These are phyloP conservation scores for Auricularia auricula-judae DNA, from an alignment of 768 basidiomycete genomes.

Conservation along the genomic window DNA sequence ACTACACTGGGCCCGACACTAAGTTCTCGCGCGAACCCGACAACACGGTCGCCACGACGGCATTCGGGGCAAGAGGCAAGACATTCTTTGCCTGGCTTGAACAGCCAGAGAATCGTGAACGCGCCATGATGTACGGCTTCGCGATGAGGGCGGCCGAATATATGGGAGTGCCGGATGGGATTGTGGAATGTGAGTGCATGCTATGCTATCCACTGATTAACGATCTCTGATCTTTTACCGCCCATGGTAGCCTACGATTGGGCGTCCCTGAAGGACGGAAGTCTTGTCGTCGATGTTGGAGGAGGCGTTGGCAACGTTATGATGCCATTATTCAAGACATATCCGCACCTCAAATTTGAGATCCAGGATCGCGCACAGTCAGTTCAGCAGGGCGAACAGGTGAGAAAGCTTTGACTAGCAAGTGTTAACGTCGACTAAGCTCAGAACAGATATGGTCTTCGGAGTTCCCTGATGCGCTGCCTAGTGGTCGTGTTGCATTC, in stretches of 20 bases:
- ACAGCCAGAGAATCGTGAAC: slow-evolving; percentile 38
- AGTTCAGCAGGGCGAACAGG: slow-evolving; percentile 1
- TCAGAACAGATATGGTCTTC: slow-evolving; percentile 42
- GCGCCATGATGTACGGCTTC: slow-evolving; percentile 55
- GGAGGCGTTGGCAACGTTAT: slow-evolving; percentile 11
- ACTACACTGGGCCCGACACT: slow-evolving; percentile 14
- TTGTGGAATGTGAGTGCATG: neutral
- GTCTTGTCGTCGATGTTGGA: slow-evolving; percentile 9
- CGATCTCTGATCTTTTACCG: neutral
- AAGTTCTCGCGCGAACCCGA: neutral
- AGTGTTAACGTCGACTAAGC: no score
- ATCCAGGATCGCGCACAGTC: slow-evolving; percentile 8
- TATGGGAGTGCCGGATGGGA: slow-evolving; percentile 24
- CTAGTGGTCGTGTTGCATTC: slow-evolving; percentile 40
- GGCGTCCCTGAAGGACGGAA: slow-evolving; percentile 30
- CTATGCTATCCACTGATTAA: no score
- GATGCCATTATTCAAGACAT: slow-evolving; percentile 7
- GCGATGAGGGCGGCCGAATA: slow-evolving; percentile 60
- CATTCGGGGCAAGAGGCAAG: neutral
- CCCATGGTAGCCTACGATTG: slow-evolving; percentile 22
- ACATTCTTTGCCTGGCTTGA: slow-evolving; percentile 72
- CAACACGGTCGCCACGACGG: neutral
- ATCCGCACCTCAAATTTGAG: slow-evolving; percentile 6
- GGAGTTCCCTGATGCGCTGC: slow-evolving; percentile 47
- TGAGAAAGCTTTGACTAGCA: neutral